These are phyloP conservation scores for Rosa persica DNA, from an alignment of 306 rosid genomes.

Conservation along the genomic window DNA sequence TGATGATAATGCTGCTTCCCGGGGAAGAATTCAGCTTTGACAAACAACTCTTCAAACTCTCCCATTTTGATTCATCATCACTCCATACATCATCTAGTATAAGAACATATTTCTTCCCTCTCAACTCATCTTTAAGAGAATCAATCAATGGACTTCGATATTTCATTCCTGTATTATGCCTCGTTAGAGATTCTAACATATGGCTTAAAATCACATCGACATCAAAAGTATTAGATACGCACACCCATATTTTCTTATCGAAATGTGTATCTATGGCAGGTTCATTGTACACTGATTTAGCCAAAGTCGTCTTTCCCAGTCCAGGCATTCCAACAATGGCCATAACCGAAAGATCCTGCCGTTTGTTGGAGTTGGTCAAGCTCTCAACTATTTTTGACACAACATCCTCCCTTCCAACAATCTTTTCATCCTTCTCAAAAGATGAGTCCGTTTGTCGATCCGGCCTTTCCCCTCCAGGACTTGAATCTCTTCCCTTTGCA, in stretches of 20 bases:
- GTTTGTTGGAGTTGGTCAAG: not conserved
- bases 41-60: slow-evolving; percentile 3
- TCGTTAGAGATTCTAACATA: not conserved
- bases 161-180: not conserved
- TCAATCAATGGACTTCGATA: not conserved
- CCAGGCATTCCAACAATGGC: slow-evolving; percentile 25
- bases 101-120: slow-evolving; percentile 18
- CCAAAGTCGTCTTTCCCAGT: slow-evolving; percentile 24
- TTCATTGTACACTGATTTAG: slow-evolving; percentile 9
- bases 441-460: not conserved
- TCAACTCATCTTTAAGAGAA: not conserved
- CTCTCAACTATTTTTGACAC: not conserved
- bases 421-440: not conserved
- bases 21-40: not conserved
- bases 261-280: not conserved
- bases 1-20: slow-evolving; percentile 14
- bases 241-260: slow-evolving; percentile 16
- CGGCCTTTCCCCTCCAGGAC: not conserved
- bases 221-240: slow-evolving; percentile 14
- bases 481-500: not conserved
- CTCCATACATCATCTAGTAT: slow-evolving; percentile 30
- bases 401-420: not conserved
- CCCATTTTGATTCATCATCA: not conserved
- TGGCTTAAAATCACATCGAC: not conserved
- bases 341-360: not conserved